Percentiles rank a stretch among this genome's conserved stretches.
phyloP scores from a whole-genome alignment of 1,284 basidiomycete genomes.

The Fomitopsis pinicola region DNA sequence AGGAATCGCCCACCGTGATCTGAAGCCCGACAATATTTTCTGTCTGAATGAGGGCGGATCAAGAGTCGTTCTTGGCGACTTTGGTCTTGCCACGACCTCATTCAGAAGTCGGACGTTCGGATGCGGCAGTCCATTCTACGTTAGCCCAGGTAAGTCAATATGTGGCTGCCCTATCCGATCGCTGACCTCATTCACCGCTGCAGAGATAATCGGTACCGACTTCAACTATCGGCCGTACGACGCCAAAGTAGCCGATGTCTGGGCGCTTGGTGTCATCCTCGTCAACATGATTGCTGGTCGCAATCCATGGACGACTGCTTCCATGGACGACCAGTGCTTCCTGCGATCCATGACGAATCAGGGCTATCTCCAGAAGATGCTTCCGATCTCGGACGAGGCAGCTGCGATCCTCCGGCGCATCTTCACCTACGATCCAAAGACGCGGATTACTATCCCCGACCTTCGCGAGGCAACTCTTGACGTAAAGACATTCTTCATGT shows the following conservation, averaged over 20 bases:
- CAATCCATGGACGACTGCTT: conserved; percentile 86
- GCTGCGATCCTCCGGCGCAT: conserved; percentile 55
- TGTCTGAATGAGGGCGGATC: conserved; percentile 38
- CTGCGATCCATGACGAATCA: conserved; percentile 68
- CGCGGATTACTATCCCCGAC: conserved; percentile 58
- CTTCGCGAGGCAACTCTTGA: conserved; percentile 54
- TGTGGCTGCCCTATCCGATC: no score
- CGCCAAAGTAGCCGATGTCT: conserved; percentile 22
- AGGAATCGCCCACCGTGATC: conserved; percentile 64
- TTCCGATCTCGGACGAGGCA: conserved; percentile 66
- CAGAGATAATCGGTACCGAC: conserved; percentile 26
- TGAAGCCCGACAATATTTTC: conserved; percentile 74
- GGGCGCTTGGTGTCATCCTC: conserved; percentile 29
- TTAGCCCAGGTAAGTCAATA: conserved; percentile 43
- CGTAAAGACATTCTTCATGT: conserved; percentile 68
- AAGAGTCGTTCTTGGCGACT: conserved; percentile 55
- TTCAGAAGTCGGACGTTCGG: conserved; percentile 46
- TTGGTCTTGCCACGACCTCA: conserved; percentile 61
- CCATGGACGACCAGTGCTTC: conserved; percentile 70
- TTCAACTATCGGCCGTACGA: conserved; percentile 18
- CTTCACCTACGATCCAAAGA: conserved; percentile 48
- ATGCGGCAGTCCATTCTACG: conserved; percentile 47
- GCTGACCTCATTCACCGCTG: neutral
- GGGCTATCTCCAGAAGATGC: conserved; percentile 61
- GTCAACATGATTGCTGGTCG: conserved; percentile 81